These are phyloP conservation scores for Pholiota conissans DNA, from an alignment of 768 basidiomycete genomes.

Conservation along the genomic window DNA sequence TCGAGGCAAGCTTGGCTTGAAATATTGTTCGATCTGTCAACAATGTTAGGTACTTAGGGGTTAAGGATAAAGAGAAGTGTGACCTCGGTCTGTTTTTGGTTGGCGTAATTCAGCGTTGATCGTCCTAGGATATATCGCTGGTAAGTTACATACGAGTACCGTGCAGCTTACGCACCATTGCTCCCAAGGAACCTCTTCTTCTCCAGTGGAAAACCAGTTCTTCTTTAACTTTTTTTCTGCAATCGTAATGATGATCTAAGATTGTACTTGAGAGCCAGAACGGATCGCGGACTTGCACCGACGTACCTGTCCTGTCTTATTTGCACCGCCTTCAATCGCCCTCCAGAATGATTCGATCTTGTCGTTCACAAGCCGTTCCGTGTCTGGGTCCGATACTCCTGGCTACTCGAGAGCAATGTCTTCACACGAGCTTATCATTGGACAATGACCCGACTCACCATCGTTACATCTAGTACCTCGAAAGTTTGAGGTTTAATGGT, in stretches of 20 bases:
- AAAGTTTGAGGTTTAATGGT: constrained; percentile 74
- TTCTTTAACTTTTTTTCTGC: constrained; percentile 79
- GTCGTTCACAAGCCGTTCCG: constrained; percentile 69
- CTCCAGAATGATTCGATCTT: constrained; percentile 83
- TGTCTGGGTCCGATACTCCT: constrained; percentile 71
- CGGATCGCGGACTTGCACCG: background rate
- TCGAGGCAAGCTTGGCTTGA: constrained; percentile 55
- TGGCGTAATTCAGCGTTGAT: constrained; percentile 81
- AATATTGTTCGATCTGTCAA: constrained; percentile 49
- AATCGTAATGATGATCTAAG: constrained; percentile 70
- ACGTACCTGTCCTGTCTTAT: constrained; percentile 66
- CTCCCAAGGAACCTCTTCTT: constrained; percentile 88
- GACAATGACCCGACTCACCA: constrained; percentile 49
- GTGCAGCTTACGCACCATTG: constrained; percentile 57
- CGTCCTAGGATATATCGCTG: constrained; percentile 45
- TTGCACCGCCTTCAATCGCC: constrained; percentile 61
- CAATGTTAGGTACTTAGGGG: background rate
- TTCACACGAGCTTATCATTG: background rate
- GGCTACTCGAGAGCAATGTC: constrained; percentile 45
- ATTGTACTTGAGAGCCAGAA: background rate
- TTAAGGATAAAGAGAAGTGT: background rate
- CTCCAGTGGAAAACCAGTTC: constrained; percentile 74
- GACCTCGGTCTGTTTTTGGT: constrained; percentile 64
- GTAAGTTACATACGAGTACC: background rate
- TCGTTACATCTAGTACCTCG: constrained; percentile 82